phyloP scores from a whole-genome alignment of 805 yeast species.

The Saccharomycopsis vini region DNA sequence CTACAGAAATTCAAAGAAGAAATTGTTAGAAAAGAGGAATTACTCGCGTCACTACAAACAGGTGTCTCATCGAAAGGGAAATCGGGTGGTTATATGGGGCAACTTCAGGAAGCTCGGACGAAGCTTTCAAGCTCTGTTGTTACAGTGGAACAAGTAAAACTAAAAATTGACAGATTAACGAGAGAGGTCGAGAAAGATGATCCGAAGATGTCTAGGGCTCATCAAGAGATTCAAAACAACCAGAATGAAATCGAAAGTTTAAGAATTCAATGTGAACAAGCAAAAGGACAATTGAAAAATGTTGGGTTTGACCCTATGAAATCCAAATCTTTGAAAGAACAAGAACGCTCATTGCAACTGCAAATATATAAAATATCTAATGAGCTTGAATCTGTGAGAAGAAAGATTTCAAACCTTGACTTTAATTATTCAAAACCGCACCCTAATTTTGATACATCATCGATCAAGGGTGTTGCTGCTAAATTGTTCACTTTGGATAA shows the following conservation, averaged over 20 bases:
- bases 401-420: slow-evolving; percentile 65
- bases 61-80: slow-evolving; percentile 82
- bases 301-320: slow-evolving; percentile 50
- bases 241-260: slow-evolving; percentile 37
- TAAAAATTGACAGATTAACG: slow-evolving; percentile 49
- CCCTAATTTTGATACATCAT: slow-evolving; percentile 45
- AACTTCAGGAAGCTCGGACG: slow-evolving; percentile 54
- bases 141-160: slow-evolving; percentile 45
- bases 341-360: slow-evolving; percentile 36
- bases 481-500: slow-evolving; percentile 64
- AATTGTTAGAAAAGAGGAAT: slow-evolving; percentile 59
- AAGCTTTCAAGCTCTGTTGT: slow-evolving; percentile 46
- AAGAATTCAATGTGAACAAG: slow-evolving; percentile 28
- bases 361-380: slow-evolving; percentile 36
- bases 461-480: slow-evolving; percentile 86
- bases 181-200: slow-evolving; percentile 42
- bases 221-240: slow-evolving; percentile 35
- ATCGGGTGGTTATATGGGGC: slow-evolving; percentile 70
- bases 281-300: slow-evolving; percentile 36
- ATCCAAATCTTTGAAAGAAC: slow-evolving; percentile 35
- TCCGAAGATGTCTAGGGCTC: slow-evolving; percentile 45
- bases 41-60: slow-evolving; percentile 71
- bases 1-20: slow-evolving; percentile 39
- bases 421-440: slow-evolving; percentile 63
- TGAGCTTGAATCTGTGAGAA: slow-evolving; percentile 45